These are phyloP conservation scores for Lasiodiplodia sp. DNA, from an alignment of 2,329 filamentous ascomycete genomes.

Conservation along the genomic window DNA sequence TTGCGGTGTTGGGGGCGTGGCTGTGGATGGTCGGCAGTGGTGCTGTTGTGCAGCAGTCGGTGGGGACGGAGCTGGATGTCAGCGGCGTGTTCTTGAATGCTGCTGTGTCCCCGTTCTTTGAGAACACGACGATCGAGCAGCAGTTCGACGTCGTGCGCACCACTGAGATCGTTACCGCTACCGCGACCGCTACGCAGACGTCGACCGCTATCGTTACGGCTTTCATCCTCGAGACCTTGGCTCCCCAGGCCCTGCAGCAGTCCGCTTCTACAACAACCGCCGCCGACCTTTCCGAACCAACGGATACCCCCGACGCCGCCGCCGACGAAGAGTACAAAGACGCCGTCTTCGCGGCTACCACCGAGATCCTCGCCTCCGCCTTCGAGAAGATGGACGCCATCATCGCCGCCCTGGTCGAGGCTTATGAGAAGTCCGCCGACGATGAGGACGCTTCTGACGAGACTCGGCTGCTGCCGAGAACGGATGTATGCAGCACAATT, in stretches of 20 bases:
- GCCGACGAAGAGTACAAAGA: neutral
- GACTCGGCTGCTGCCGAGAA: too few relatives aligned
- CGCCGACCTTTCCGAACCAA: neutral
- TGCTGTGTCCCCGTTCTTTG: neutral
- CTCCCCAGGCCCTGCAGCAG: neutral
- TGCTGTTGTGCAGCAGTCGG: neutral
- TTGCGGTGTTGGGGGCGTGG: slow-evolving; percentile 34
- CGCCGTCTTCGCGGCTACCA: neutral
- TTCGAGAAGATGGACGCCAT: slow-evolving; percentile 12
- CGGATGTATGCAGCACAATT: neutral
- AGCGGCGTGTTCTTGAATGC: neutral
- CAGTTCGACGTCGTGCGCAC: slow-evolving; percentile 41
- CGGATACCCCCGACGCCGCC: neutral
- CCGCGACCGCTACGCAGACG: neutral
- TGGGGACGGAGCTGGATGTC: neutral
- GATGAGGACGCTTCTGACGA: neutral
- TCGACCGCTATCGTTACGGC: neutral
- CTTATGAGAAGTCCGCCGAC: neutral
- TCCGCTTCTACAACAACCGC: neutral
- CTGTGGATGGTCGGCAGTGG: neutral
- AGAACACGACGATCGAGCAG: neutral
- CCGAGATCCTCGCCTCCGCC: neutral
- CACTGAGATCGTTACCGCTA: neutral
- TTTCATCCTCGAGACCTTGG: slow-evolving; percentile 3
- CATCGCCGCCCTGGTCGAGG: neutral